Percentiles rank a stretch among this genome's conserved stretches.
Evolutionary conservation across 1,139 yeast species (phyloP).

Genomic region (Protomyces macrosporus): DNA sequence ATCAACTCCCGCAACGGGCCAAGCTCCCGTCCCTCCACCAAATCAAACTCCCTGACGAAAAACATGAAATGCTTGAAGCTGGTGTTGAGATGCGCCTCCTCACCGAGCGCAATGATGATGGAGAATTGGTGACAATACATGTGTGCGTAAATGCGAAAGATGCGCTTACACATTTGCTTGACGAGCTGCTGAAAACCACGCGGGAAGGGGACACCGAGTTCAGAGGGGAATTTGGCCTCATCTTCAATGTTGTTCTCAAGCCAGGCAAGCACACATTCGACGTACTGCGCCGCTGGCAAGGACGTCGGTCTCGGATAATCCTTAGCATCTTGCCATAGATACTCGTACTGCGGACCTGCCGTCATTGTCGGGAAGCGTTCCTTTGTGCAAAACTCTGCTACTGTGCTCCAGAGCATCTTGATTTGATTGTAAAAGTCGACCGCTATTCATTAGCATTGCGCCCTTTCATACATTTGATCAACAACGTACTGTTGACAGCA

Average conservation of each 20-base stretch:
- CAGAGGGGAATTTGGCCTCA: slow-evolving; percentile 82
- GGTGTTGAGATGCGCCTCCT: slow-evolving; percentile 89
- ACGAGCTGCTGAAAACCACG: slow-evolving; percentile 55
- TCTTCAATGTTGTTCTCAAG: slow-evolving; percentile 84
- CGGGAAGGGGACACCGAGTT: slow-evolving; percentile 72
- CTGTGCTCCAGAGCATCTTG: slow-evolving; percentile 92
- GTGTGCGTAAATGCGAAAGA: slow-evolving; percentile 95
- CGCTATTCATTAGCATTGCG: slow-evolving; percentile 53
- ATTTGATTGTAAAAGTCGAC: slow-evolving; percentile 80
- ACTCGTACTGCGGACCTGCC: slow-evolving; percentile 47
- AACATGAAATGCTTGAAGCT: slow-evolving; percentile 89
- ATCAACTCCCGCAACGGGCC: slow-evolving; percentile 90
- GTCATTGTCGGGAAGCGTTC: slow-evolving; percentile 82
- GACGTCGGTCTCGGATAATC: slow-evolving; percentile 57
- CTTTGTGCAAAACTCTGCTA: slow-evolving; percentile 95
- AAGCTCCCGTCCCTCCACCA: slow-evolving; percentile 72
- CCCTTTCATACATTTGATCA: background rate
- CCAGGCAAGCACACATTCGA: slow-evolving; percentile 91
- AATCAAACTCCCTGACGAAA: slow-evolving; percentile 73
- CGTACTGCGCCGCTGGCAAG: slow-evolving; percentile 89
- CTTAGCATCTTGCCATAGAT: slow-evolving; percentile 77
- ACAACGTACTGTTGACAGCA: slow-evolving; percentile 60
- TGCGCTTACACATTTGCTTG: slow-evolving; percentile 78
- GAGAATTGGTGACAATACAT: slow-evolving; percentile 96
- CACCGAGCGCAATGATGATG: slow-evolving; percentile 83